These are phyloP conservation scores for Ceratobasidium theobromae DNA, from an alignment of 1,284 basidiomycete genomes.

Conservation along the genomic window DNA sequence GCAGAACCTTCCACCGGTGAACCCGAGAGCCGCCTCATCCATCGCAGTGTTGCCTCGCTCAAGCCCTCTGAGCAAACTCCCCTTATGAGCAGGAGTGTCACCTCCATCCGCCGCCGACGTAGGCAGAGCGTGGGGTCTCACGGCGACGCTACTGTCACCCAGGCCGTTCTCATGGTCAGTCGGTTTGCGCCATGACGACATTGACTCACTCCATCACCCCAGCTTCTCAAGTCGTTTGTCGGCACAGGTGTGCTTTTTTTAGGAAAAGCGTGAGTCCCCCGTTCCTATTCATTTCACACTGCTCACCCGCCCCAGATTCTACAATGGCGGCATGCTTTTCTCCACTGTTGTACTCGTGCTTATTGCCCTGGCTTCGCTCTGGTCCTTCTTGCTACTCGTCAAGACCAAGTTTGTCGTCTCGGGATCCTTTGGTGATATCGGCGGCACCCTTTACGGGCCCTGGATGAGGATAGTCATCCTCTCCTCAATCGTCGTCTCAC, in stretches of 20 bases:
- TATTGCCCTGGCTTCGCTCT: conserved; percentile 87
- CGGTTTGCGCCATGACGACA: conserved; percentile 1
- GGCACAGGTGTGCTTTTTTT: conserved; percentile 96
- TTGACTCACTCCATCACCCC: conserved; percentile 17
- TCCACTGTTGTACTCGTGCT: conserved; percentile 76
- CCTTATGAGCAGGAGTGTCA: conserved; percentile 27
- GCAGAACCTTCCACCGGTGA: conserved; percentile 16
- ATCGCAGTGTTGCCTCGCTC: conserved; percentile 30
- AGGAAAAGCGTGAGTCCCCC: conserved; percentile 84
- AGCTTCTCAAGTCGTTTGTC: conserved; percentile 94
- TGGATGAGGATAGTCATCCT: conserved; percentile 93
- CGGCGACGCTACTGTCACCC: conserved; percentile 83
- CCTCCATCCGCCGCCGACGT: conserved; percentile 24
- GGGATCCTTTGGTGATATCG: conserved; percentile 96
- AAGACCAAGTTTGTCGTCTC: conserved; percentile 86
- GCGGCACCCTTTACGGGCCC: conserved; percentile 87
- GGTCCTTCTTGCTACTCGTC: conserved; percentile 92
- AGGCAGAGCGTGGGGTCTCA: conserved; percentile 50
- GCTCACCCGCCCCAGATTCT: too few relatives aligned
- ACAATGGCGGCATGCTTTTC: conserved; percentile 94
- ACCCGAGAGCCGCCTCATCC: conserved; percentile 23
- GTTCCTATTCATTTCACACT: too few relatives aligned
- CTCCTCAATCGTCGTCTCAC: conserved; percentile 84
- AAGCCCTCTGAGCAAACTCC: conserved; percentile 16
- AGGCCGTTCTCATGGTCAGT: conserved; percentile 87